These are phyloP conservation scores for Taiwanofungus camphoratus DNA, from an alignment of 1,284 basidiomycete species.

Conservation along the genomic window DNA sequence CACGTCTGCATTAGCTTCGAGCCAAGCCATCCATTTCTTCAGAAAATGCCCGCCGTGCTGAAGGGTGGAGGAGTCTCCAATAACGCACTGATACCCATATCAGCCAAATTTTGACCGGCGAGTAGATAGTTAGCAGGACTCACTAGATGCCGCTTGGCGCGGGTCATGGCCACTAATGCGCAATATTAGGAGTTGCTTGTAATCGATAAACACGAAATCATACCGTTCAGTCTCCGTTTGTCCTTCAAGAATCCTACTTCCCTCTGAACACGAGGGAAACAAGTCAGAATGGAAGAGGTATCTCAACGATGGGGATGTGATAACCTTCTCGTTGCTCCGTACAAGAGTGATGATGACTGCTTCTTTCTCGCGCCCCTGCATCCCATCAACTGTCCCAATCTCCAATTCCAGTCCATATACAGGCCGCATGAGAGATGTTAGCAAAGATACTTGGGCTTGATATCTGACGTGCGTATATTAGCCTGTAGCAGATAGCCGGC, in stretches of 20 bases:
- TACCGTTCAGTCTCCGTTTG: slow-evolving; percentile 83
- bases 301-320: slow-evolving; percentile 10
- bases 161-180: slow-evolving; percentile 82
- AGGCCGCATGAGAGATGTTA: slow-evolving; percentile 69
- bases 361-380: slow-evolving; percentile 92
- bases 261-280: slow-evolving; percentile 38
- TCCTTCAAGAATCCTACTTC: slow-evolving; percentile 93
- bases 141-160: slow-evolving; percentile 86
- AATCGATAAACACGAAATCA: slow-evolving; percentile 13
- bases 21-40: slow-evolving; percentile 85
- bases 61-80: slow-evolving; percentile 89
- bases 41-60: slow-evolving; percentile 77
- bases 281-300: neutral
- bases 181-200: neutral
- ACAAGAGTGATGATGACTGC: slow-evolving; percentile 87
- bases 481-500: neutral
- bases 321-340: slow-evolving; percentile 76
- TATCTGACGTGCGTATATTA: slow-evolving; percentile 38
- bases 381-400: slow-evolving; percentile 88
- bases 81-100: slow-evolving; percentile 60
- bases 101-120: neutral
- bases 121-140: slow-evolving; percentile 47
- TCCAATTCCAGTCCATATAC: slow-evolving; percentile 69
- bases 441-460: slow-evolving; percentile 84
- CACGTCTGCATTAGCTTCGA: slow-evolving; percentile 87